Conservation (phyloP, 441 rosid species). For the Jatropha multifida region DNA sequence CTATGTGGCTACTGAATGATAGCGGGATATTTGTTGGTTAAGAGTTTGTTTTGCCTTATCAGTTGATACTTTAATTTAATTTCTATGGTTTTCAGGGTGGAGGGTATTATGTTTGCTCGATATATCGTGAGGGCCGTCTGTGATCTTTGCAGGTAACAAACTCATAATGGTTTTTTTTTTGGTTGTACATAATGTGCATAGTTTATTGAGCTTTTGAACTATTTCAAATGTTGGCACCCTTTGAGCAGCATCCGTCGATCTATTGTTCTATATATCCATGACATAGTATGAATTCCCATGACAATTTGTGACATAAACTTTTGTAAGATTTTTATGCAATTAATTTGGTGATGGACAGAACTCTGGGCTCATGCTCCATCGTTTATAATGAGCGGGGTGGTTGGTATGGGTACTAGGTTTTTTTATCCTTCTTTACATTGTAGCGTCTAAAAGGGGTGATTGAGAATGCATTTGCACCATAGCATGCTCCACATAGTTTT, state of each 20-base stretch:
- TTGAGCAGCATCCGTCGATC: not conserved
- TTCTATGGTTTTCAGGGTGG: slow-evolving; percentile 25
- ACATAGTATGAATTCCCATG: not conserved
- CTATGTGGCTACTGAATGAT: not conserved
- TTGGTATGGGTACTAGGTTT: not conserved
- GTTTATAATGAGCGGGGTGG: not conserved
- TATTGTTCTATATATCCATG: not conserved
- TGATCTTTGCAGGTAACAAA: slow-evolving; percentile 33
- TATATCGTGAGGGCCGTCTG: slow-evolving; percentile 25
- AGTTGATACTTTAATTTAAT: not conserved
- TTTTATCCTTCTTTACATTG: not conserved
- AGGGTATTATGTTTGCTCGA: slow-evolving; percentile 47
- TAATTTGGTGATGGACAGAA: not conserved
- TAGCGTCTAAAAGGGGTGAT: not conserved
- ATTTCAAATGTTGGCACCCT: not conserved
- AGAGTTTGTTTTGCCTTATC: not conserved
- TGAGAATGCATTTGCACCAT: not conserved
- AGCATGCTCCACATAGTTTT: not conserved
- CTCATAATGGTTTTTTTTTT: not conserved
- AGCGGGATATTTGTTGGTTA: not conserved
- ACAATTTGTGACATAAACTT: not conserved
- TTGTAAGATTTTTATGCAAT: not conserved
- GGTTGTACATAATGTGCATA: not conserved
- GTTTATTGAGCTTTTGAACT: not conserved
- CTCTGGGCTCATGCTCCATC: not conserved